A percentile compares a stretch with the other conserved stretches of the same genome.
These are phyloP conservation scores for Eimeria necatrix DNA, from an alignment of 169 alveolate genomes.

Conservation along the genomic window DNA sequence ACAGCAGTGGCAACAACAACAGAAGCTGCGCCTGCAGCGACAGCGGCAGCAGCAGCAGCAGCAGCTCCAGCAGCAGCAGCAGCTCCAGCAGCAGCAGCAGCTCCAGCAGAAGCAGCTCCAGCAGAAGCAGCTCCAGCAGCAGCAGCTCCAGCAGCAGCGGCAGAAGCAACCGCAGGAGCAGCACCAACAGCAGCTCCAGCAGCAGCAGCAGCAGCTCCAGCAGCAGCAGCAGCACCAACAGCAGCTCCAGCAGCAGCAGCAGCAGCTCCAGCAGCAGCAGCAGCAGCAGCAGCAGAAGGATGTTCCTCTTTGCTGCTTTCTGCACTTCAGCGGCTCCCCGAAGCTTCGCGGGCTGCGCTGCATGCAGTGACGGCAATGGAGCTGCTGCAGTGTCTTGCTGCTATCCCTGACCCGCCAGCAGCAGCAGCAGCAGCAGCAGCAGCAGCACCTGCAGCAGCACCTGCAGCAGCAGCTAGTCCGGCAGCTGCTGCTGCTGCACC, in stretches of 20 bases:
- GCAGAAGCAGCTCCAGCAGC: no score
- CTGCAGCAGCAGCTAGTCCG: no score
- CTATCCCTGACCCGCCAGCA: neutral
- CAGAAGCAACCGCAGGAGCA: no score
- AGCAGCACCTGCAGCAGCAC: slow-evolving; percentile 3
- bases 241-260: neutral
- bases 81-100: neutral
- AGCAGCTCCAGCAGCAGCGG: no score
- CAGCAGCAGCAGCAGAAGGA: slow-evolving; percentile 3
- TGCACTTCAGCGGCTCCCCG: slow-evolving; percentile 12
- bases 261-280: neutral
- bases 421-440: slow-evolving; percentile 1
- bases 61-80: neutral
- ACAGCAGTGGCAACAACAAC: neutral
- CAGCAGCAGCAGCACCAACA: neutral
- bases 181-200: no score
- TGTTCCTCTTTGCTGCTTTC: neutral
- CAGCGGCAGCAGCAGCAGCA: neutral
- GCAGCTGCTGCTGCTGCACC: neutral
- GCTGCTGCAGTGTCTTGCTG: slow-evolving; percentile 57
- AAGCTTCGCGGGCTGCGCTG: slow-evolving; percentile 16
- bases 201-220: neutral
- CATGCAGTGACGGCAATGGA: slow-evolving; percentile 5
- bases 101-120: no score
- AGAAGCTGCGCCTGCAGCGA: neutral